Evolutionary conservation across 2,329 filamentous ascomycete genomes (phyloP).

Genomic region (Colletotrichum orchidophilum): DNA sequence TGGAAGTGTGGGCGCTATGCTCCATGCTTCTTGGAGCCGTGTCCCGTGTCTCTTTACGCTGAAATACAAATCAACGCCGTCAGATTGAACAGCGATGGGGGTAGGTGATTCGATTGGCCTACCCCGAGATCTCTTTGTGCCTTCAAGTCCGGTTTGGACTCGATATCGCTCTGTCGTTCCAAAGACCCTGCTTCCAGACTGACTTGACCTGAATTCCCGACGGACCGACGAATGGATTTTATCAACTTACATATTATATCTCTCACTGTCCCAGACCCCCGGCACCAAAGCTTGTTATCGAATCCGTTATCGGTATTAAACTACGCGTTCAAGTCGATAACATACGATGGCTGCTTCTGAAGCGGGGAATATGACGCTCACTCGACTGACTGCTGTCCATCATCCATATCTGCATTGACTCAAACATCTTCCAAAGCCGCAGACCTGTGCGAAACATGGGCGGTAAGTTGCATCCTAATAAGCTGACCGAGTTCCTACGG

Average conservation of each 20-base stretch:
- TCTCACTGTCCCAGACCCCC: not conserved
- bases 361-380: not conserved
- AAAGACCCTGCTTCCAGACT: not conserved
- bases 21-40: slow-evolving; percentile 14
- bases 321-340: not conserved
- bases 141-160: not conserved
- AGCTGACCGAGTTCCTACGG: too few species aligned
- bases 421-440: not conserved
- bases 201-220: not conserved
- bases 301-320: not conserved
- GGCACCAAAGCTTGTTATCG: not conserved
- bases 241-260: not conserved
- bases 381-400: not conserved
- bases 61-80: not conserved
- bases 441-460: too few species aligned
- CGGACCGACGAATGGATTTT: slow-evolving; percentile 1
- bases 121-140: not conserved
- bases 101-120: not conserved
- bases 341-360: slow-evolving; percentile 13
- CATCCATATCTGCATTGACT: not conserved
- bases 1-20: slow-evolving; percentile 12
- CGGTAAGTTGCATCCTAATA: too few species aligned
- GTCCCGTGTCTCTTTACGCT: not conserved
- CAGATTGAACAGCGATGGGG: not conserved
- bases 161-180: not conserved